A percentile compares a stretch with the other conserved stretches of the same genome.
Conservation (phyloP, 768 basidiomycete species). For the Suillus weaverae region DNA sequence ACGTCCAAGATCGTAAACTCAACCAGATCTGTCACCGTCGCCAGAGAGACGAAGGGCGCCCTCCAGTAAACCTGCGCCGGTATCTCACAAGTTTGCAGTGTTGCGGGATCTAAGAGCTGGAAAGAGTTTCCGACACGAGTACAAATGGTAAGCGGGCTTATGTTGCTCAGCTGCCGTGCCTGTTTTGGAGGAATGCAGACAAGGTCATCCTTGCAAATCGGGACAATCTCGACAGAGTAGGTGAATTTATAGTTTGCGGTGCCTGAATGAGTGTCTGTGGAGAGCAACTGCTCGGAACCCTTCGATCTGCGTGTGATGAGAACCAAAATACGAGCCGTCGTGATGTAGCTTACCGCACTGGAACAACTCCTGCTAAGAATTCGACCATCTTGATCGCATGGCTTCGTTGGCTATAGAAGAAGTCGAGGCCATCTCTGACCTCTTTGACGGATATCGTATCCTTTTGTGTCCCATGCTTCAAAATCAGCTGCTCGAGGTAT, state of each 20-base stretch:
- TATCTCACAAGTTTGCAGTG: slow-evolving; percentile 82
- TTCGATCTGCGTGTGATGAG: slow-evolving; percentile 61
- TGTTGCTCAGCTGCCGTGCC: slow-evolving; percentile 83
- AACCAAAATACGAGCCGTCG: slow-evolving; percentile 8
- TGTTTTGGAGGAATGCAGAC: slow-evolving; percentile 85
- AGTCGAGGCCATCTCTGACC: slow-evolving; percentile 92
- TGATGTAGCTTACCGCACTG: slow-evolving; percentile 63
- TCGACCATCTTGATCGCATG: slow-evolving; percentile 98
- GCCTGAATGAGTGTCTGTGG: slow-evolving; percentile 86
- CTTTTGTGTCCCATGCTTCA: slow-evolving; percentile 96
- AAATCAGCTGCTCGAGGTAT: slow-evolving; percentile 94
- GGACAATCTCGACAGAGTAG: slow-evolving; percentile 95
- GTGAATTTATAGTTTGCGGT: slow-evolving; percentile 98
- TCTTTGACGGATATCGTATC: slow-evolving; percentile 94
- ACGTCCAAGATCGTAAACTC: slow-evolving; percentile 96
- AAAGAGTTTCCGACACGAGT: slow-evolving; percentile 89
- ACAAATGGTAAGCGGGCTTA: slow-evolving; percentile 85
- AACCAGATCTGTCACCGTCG: slow-evolving; percentile 79
- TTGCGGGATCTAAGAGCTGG: slow-evolving; percentile 87
- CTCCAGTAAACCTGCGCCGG: slow-evolving; percentile 85
- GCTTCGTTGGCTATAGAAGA: slow-evolving; percentile 89
- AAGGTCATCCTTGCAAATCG: slow-evolving; percentile 97
- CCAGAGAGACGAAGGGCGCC: slow-evolving; percentile 82
- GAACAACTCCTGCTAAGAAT: slow-evolving; percentile 85
- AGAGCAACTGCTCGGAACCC: slow-evolving; percentile 91